These are phyloP conservation scores for Hydrangea macrophylla DNA, from an alignment of 148 eudicot genomes.

Conservation along the genomic window DNA sequence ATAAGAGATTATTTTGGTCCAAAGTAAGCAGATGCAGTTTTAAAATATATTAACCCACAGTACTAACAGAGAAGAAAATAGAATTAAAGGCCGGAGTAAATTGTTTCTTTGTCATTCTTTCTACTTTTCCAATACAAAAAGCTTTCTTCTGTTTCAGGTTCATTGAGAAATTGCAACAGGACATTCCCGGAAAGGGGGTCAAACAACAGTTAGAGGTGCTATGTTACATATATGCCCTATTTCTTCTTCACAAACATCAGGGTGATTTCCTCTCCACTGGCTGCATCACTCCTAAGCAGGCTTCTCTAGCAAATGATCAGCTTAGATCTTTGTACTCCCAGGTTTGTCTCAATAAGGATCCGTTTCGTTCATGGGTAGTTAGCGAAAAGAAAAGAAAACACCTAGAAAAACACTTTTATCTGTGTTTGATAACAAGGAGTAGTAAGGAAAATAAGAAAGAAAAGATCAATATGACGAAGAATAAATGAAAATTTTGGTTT, in stretches of 20 bases:
- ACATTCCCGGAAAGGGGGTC: constrained; percentile 79
- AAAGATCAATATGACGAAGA: too few species aligned
- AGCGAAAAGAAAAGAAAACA: too few species aligned
- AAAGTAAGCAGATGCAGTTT: too few species aligned
- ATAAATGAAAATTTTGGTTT: too few species aligned
- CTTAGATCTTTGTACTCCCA: constrained; percentile 69
- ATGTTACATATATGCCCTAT: constrained; percentile 71
- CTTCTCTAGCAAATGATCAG: constrained; percentile 76
- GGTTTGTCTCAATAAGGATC: constrained; percentile 39
- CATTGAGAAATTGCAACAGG: constrained; percentile 71
- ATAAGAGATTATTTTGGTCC: too few species aligned
- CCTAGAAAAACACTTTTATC: too few species aligned
- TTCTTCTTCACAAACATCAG: constrained; percentile 72
- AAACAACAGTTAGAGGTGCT: constrained; percentile 74
- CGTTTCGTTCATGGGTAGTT: too few species aligned
- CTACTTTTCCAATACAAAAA: background rate
- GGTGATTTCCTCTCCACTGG: constrained; percentile 89
- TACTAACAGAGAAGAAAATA: background rate
- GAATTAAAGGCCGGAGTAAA: too few species aligned
- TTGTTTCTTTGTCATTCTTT: background rate
- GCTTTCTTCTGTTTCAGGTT: constrained; percentile 41
- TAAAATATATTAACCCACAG: too few species aligned
- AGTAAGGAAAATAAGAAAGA: too few species aligned
- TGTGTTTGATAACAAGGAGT: too few species aligned
- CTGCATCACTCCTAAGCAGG: constrained; percentile 78